Conservation (phyloP, 164 flowering plant genomes). For the Sextonia rubra region DNA sequence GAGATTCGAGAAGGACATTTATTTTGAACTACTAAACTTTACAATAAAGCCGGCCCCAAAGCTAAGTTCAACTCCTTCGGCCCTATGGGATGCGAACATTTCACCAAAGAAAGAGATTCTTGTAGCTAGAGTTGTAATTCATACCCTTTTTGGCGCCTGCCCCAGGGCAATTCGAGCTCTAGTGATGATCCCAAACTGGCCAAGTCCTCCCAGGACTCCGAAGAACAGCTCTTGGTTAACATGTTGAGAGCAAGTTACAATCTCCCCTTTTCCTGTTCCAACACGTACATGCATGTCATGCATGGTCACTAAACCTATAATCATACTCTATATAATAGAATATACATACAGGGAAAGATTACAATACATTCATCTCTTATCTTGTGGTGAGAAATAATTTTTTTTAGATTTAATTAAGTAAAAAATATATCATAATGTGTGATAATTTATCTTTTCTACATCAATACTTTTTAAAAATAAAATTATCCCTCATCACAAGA, state of each 20-base stretch:
- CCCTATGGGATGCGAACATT: background rate
- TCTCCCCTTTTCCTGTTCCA: conserved; percentile 15
- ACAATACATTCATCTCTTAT: too few relatives aligned
- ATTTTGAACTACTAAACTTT: too few relatives aligned
- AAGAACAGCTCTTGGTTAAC: conserved; percentile 11
- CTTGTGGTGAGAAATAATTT: too few relatives aligned
- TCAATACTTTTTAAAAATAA: too few relatives aligned
- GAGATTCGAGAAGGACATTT: background rate
- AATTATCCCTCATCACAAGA: too few relatives aligned
- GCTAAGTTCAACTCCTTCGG: background rate
- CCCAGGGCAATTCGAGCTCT: conserved; percentile 15
- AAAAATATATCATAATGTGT: too few relatives aligned
- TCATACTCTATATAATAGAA: too few relatives aligned
- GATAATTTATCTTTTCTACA: too few relatives aligned
- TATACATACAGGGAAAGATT: too few relatives aligned
- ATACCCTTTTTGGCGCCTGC: conserved; percentile 11
- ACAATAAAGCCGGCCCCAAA: background rate
- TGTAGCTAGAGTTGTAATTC: background rate
- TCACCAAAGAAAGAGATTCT: background rate
- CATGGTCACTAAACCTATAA: too few relatives aligned
- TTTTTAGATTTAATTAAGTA: too few relatives aligned
- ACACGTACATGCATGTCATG: background rate
- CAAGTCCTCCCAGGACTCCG: conserved; percentile 19
- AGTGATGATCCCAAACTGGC: conserved; percentile 19
- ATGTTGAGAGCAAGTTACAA: conserved; percentile 12